phyloP scores from a whole-genome alignment of 345 rosid species.

The Hypericum androsaemum region DNA sequence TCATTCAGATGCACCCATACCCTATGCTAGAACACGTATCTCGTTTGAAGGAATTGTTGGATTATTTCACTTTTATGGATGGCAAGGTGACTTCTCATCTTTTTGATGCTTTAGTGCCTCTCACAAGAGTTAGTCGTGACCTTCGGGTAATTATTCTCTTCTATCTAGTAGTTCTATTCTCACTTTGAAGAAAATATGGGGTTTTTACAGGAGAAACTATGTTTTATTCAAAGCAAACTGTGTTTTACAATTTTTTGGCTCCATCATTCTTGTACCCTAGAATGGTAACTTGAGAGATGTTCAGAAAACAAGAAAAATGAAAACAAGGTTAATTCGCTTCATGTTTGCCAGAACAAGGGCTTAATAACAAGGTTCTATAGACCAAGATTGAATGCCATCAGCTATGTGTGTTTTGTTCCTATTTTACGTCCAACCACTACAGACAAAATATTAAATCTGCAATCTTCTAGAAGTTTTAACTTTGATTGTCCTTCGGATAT shows the following conservation, averaged over 20 bases:
- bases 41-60: constrained; percentile 72
- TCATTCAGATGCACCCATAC: constrained; percentile 48
- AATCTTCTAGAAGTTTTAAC: not conserved
- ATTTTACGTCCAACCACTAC: constrained; percentile 1
- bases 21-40: constrained; percentile 55
- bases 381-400: too few species aligned
- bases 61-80: constrained; percentile 63
- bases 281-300: too few species aligned
- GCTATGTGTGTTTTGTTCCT: not conserved
- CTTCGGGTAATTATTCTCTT: constrained; percentile 47
- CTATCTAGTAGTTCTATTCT: not conserved
- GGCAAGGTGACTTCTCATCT: constrained; percentile 49
- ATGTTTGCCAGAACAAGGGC: too few species aligned
- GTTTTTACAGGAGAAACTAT: too few species aligned
- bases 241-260: too few species aligned
- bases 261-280: too few species aligned
- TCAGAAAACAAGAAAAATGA: too few species aligned
- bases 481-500: too few species aligned
- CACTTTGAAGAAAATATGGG: not conserved
- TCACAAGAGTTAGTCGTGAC: constrained; percentile 52
- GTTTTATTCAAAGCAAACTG: too few species aligned
- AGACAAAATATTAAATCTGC: not conserved
- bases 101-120: constrained; percentile 56
- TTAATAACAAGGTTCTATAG: too few species aligned
- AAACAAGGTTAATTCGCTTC: too few species aligned